Percentiles rank a stretch among this genome's conserved stretches.
Evolutionary conservation across 2,329 filamentous ascomycete species (phyloP).

Genomic region (Exophiala spinifera): DNA sequence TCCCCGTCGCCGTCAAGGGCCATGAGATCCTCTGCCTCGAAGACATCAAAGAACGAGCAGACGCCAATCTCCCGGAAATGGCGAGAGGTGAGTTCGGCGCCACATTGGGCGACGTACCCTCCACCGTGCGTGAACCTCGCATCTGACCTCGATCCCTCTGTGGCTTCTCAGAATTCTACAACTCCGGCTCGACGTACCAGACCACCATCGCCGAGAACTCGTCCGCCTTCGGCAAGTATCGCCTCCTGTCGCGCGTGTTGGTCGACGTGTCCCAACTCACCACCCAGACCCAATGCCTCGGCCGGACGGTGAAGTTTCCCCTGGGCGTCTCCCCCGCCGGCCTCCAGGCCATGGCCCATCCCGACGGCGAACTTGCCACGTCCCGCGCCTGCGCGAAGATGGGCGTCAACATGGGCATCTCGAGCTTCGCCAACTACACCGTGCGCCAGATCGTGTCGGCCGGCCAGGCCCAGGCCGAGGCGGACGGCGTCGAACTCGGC

Average conservation of each 20-base stretch:
- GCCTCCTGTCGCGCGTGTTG: conserved; percentile 40
- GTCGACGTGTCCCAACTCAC: conserved; percentile 37
- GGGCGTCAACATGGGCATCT: conserved; percentile 44
- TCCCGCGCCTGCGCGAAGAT: conserved; percentile 40
- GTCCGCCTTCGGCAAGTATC: conserved; percentile 49
- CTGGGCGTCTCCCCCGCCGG: conserved; percentile 50
- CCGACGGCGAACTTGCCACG: conserved; percentile 48
- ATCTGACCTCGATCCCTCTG: neutral
- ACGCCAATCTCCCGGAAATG: conserved; percentile 11
- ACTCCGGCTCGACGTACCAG: conserved; percentile 22
- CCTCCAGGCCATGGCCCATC: conserved; percentile 49
- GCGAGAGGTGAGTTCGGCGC: conserved; percentile 12
- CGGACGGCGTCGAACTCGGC: conserved; percentile 9
- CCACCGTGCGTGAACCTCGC: too few species aligned
- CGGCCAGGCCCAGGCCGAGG: conserved; percentile 15
- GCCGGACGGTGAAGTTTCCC: conserved; percentile 43
- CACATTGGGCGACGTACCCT: neutral
- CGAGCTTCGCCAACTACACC: conserved; percentile 41
- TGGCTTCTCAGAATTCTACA: conserved; percentile 21
- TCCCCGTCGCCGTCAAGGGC: conserved; percentile 8
- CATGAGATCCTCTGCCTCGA: conserved; percentile 16
- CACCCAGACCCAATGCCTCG: conserved; percentile 41
- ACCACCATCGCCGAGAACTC: conserved; percentile 46
- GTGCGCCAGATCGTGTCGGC: conserved; percentile 44
- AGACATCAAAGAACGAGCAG: conserved; percentile 18